Evolutionary conservation across 805 yeast species (phyloP).

Genomic region (Torulaspora microellipsoides): DNA sequence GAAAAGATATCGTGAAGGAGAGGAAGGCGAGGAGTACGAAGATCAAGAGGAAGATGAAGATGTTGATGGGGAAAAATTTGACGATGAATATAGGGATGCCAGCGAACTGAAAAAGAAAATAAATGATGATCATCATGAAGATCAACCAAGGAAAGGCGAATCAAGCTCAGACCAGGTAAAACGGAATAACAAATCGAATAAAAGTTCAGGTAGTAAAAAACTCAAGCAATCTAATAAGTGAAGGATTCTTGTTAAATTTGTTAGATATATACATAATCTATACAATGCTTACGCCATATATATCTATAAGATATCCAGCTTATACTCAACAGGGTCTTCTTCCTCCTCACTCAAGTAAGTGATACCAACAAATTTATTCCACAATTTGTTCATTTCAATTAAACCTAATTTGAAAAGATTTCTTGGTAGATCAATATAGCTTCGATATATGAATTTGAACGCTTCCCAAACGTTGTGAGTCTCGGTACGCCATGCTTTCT

Average conservation of each 20-base stretch:
- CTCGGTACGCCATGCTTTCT: constrained; percentile 49
- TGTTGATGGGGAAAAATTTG: constrained; percentile 14
- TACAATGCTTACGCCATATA: not conserved
- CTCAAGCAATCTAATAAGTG: not conserved
- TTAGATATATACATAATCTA: not conserved
- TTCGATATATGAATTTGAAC: constrained; percentile 53
- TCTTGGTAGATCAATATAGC: constrained; percentile 69
- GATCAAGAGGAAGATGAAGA: constrained; percentile 24
- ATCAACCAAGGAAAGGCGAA: constrained; percentile 2
- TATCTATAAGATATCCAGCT: constrained; percentile 18
- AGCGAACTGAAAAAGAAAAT: constrained; percentile 1
- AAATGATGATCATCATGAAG: constrained; percentile 9
- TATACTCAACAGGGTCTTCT: constrained; percentile 20
- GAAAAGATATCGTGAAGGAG: constrained; percentile 28
- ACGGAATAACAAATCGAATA: no score
- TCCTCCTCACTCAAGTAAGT: constrained; percentile 28
- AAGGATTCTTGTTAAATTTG: not conserved
- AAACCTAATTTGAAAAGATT: constrained; percentile 49
- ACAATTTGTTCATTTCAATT: constrained; percentile 48
- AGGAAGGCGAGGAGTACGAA: constrained; percentile 30
- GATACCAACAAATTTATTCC: constrained; percentile 75
- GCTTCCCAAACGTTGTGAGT: constrained; percentile 53
- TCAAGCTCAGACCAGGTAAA: not conserved
- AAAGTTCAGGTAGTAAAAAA: not conserved
- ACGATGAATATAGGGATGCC: constrained; percentile 13